phyloP scores from a whole-genome alignment of 768 basidiomycete genomes.

The Trametes elegans region DNA sequence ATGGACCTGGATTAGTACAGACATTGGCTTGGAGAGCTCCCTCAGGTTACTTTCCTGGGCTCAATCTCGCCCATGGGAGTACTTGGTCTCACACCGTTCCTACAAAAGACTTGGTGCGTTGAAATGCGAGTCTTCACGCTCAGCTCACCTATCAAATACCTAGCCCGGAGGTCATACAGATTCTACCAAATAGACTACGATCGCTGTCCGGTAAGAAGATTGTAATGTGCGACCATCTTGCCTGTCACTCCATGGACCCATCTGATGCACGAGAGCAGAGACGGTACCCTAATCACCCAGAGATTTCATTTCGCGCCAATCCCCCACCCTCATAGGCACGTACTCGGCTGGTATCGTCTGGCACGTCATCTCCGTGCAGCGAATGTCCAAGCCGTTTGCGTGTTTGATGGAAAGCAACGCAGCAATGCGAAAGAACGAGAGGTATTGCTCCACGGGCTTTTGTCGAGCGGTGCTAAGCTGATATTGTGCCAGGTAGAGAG shows the following conservation, averaged over 20 bases:
- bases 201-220: conserved; percentile 64
- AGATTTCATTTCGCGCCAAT: conserved; percentile 71
- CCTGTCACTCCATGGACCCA: not conserved
- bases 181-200: conserved; percentile 61
- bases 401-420: conserved; percentile 76
- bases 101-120: conserved; percentile 59
- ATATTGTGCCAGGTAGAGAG: conserved; percentile 47
- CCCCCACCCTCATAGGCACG: conserved; percentile 64
- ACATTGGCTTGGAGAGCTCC: too few species aligned
- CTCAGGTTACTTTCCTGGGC: not conserved
- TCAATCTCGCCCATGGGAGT: conserved; percentile 58
- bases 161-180: conserved; percentile 65
- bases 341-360: conserved; percentile 77
- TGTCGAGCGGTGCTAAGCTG: not conserved
- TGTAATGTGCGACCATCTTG: conserved; percentile 55
- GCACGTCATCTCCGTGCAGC: conserved; percentile 57
- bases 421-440: conserved; percentile 68
- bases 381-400: conserved; percentile 62
- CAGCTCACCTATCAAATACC: not conserved
- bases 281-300: conserved; percentile 85
- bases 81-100: conserved; percentile 63
- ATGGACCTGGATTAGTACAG: conserved; percentile 1
- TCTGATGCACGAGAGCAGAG: conserved; percentile 43
- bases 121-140: not conserved
- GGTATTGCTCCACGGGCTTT: conserved; percentile 38